A percentile compares a stretch with the other conserved stretches of the same genome.
Evolutionary conservation across 2,329 filamentous ascomycete species (phyloP).

Genomic region (Arthrobotrys musiformis): DNA sequence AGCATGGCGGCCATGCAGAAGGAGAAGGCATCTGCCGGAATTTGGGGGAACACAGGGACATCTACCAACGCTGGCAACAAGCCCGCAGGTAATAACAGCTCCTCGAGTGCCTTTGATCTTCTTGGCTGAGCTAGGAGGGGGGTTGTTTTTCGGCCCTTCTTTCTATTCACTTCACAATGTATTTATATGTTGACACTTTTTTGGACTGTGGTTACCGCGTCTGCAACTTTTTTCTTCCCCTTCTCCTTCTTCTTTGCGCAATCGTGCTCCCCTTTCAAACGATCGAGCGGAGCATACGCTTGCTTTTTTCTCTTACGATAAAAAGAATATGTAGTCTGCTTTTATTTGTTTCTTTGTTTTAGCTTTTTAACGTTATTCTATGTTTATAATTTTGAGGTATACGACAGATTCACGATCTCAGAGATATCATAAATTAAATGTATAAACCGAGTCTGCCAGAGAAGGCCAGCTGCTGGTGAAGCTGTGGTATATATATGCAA

Average conservation of each 20-base stretch:
- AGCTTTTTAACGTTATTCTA: constrained; percentile 12
- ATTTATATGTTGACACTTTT: constrained; percentile 33
- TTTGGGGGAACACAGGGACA: constrained; percentile 81
- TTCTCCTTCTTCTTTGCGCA: neutral
- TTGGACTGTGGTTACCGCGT: neutral
- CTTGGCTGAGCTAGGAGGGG: constrained; percentile 23
- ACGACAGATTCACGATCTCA: constrained; percentile 22
- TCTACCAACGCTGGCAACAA: constrained; percentile 52
- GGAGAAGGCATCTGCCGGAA: constrained; percentile 92
- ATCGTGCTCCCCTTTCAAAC: neutral
- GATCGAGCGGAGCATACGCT: constrained; percentile 30
- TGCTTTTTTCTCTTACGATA: constrained; percentile 4
- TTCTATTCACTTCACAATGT: constrained; percentile 30
- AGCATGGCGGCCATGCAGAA: constrained; percentile 96
- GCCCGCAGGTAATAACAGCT: constrained; percentile 27
- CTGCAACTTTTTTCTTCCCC: neutral
- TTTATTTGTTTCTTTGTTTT: too few species aligned
- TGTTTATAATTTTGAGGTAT: constrained; percentile 51
- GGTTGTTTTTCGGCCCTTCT: neutral
- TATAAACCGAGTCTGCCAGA: neutral
- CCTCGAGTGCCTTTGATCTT: constrained; percentile 45
- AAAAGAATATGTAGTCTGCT: constrained; percentile 30
- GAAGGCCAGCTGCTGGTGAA: neutral
- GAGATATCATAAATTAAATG: too few species aligned
- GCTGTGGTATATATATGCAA: neutral